Evolutionary conservation across 2,329 filamentous ascomycete genomes (phyloP), one percentile per base, ranked within the genome.

Genomic region (Periglandula ipomoeae): DNA sequence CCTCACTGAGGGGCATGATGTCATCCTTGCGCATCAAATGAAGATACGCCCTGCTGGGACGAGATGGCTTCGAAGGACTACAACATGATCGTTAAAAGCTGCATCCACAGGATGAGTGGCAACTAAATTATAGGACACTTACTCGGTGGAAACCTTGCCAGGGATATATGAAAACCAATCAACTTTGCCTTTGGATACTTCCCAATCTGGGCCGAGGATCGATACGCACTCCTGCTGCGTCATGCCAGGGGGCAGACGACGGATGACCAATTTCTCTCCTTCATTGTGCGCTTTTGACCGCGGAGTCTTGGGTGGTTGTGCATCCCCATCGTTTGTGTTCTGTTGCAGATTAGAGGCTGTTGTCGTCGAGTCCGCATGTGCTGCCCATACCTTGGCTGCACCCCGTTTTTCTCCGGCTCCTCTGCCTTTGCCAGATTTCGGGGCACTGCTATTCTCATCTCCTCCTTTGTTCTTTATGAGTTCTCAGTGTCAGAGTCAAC

Each of bases 91-190:
- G 46, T 22, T 30, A 44, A 35, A 23, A 24, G n/a, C 42, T 57
- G 56, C 52, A 38, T n/a, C 17, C 37, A 23, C 5, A 15, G 1
- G 17, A 4, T 2, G 27, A 42, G 6, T 15, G 20, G 11, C 24
- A 5, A 13, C 5, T 7, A 22, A 2, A 30, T 6, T n/a, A 2
- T 30, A 42, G 26, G 44, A 22, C 42, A 69, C 81, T 56, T 71
- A 94, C 89, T 95, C 87, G 61, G 82, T 85, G 2, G 89, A 90
- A 40, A 91, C 74, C 63, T 95, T 95, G 50, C 78, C 78, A 2
- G 65, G 57, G 6, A 67, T 65, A 55, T 72, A 98, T 44, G 77
- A 77, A 55, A 86, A 74, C 87, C 88, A 96, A 64, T 95, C 90
- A 11, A 94, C 81, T 62, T 84, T 93, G 27, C 88, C 89, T 43